Conservation (phyloP, 768 basidiomycete genomes). For the Auriculariales sp. region DNA sequence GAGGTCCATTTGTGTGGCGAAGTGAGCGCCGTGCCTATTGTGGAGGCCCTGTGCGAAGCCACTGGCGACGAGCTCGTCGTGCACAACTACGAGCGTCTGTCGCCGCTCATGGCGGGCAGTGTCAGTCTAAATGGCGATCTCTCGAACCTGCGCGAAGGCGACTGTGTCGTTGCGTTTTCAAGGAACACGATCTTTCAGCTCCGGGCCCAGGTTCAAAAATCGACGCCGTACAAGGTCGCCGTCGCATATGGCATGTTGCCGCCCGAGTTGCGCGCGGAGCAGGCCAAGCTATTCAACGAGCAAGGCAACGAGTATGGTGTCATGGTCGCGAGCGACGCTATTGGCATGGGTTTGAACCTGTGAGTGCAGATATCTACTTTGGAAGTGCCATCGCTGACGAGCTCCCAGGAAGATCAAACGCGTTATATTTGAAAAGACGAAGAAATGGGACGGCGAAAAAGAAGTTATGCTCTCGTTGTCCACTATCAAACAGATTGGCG, state of each 20-base stretch:
- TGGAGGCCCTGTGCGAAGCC: conserved; percentile 48
- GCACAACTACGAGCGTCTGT: conserved; percentile 74
- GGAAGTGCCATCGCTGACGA: background rate
- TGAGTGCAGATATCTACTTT: conserved; percentile 23
- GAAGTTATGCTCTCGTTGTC: conserved; percentile 43
- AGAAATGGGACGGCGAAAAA: conserved; percentile 45
- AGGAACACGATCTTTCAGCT: conserved; percentile 59
- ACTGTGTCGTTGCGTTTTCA: conserved; percentile 83
- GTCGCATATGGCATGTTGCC: conserved; percentile 88
- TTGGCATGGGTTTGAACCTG: conserved; percentile 97
- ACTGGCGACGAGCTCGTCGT: conserved; percentile 75
- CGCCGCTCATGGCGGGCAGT: conserved; percentile 62
- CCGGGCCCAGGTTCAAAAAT: conserved; percentile 56
- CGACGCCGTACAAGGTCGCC: conserved; percentile 68
- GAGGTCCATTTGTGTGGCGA: conserved; percentile 95
- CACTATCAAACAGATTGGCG: conserved; percentile 87
- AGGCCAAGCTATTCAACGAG: conserved; percentile 86
- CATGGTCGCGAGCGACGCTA: conserved; percentile 85
- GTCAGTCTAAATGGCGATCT: conserved; percentile 48
- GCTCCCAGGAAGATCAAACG: conserved; percentile 72
- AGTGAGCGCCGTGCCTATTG: conserved; percentile 75
- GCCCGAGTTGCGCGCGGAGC: conserved; percentile 81
- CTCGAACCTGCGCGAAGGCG: conserved; percentile 53
- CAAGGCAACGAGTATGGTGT: conserved; percentile 73
- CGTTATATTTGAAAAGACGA: conserved; percentile 57